Base-by-base conservation (phyloP, 352 stramenopile species). In the Aphanomyces astaci region DNA sequence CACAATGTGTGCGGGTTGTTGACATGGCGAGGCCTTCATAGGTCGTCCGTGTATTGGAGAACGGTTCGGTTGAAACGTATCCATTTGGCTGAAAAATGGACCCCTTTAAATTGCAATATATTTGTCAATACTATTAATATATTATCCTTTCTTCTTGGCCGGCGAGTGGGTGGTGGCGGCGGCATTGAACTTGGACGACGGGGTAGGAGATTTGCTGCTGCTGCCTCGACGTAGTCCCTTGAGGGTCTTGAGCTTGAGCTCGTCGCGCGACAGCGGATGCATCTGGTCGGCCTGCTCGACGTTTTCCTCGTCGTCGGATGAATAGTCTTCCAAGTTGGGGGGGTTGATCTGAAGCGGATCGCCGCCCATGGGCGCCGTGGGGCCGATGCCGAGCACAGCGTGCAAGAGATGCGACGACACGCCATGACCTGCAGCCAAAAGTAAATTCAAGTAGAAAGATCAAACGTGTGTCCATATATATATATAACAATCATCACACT, bases 291-390 rank as follows among this genome's bases (percentile, higher is more conserved):
- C 79, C 53, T 94, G 89, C 64, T 96, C 89, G 22, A 81, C 81
- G 40, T 91, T 86, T 59, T 95, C 89, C 30, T 92, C 84, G 63
- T 92, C 90, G 39, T 96, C 89, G n/a, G 92, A 95, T n/a, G 82
- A 95, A 73, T 97, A 98, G 77, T 98, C 92, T 60, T 97, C 86
- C 4, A 98, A 72, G 68, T 97, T 96, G 9, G 92, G 92, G 36
- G 94, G 91, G 64, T 97, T 98, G 71, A 98, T 94, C 69, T 96
- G 92, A 56, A 97, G 72, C 27, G 86, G 80, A 36, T 97, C 88
- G 64, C 94, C 77, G 2, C 89, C 88, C 90, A 97, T 97, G 7
- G 91, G 88, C 46, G 88, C 89, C 39, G 91, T 78, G 0, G 91
- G 89, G 0, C 88, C 89, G 0, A 92, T 71, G 13, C 89, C 89